Evolutionary conservation across 2,329 filamentous ascomycete genomes (phyloP).

Genomic region (Colletotrichum lentis): DNA sequence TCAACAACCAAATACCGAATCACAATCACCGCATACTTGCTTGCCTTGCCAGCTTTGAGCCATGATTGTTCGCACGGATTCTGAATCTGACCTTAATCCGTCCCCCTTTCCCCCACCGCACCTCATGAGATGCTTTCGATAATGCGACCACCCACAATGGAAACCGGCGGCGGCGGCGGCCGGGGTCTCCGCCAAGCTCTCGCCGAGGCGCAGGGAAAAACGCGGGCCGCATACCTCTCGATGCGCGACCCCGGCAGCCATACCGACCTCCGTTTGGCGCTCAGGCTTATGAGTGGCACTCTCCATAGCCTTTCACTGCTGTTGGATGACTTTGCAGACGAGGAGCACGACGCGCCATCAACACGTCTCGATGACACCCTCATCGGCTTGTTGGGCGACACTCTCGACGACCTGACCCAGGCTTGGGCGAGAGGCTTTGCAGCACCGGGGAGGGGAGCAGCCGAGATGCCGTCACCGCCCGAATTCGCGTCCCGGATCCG

Average conservation of each 20-base stretch:
- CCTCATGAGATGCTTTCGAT: background rate
- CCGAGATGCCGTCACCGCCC: background rate
- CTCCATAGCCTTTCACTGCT: slow-evolving; percentile 18
- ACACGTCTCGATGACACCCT: background rate
- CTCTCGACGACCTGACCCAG: background rate
- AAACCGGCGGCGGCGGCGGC: no score
- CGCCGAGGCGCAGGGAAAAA: background rate
- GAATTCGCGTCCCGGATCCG: background rate
- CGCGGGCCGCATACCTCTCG: background rate
- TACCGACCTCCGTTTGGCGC: background rate
- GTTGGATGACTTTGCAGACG: background rate
- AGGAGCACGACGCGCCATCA: background rate
- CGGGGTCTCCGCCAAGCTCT: slow-evolving; percentile 1
- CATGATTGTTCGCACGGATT: background rate
- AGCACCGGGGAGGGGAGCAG: background rate
- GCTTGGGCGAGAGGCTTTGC: background rate
- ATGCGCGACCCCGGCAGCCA: background rate
- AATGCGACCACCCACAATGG: no score
- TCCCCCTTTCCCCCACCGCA: no score
- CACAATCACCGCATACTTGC: no score
- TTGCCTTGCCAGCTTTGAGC: background rate
- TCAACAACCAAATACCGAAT: background rate
- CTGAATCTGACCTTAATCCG: no score
- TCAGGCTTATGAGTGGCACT: slow-evolving; percentile 12
- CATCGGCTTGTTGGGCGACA: background rate